A percentile compares a stretch with the other conserved stretches of the same genome.
Evolutionary conservation across 169 alveolate species (phyloP).

Genomic region (Plasmodium berghei): DNA sequence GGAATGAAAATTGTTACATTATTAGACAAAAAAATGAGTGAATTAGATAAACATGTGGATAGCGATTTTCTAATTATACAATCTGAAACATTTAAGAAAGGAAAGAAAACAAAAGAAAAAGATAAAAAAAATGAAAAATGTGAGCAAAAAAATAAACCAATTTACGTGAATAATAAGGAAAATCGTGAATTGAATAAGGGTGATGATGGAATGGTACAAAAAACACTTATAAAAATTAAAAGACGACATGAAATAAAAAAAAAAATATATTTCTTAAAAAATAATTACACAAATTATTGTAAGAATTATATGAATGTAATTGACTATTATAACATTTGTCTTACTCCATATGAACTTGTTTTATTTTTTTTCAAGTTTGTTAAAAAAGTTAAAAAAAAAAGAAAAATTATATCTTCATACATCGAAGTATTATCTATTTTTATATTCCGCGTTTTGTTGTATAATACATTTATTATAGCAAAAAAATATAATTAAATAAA

Average conservation of each 20-base stretch:
- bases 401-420: conserved; percentile 30
- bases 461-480: conserved; percentile 27
- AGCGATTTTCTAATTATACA: not conserved
- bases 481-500: conserved; percentile 17
- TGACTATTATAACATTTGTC: conserved; percentile 28
- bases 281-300: conserved; percentile 10
- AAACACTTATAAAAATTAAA: conserved; percentile 19
- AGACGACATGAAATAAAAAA: conserved; percentile 15
- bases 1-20: not conserved
- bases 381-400: conserved; percentile 21
- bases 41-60: conserved; percentile 7
- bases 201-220: too few species aligned
- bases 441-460: conserved; percentile 40
- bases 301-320: conserved; percentile 60
- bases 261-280: conserved; percentile 4
- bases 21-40: conserved; percentile 31
- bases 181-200: not conserved
- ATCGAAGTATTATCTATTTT: conserved; percentile 38
- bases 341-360: conserved; percentile 56
- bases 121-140: not conserved
- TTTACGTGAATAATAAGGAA: conserved; percentile 3
- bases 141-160: not conserved
- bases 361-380: conserved; percentile 65
- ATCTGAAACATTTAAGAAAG: not conserved
- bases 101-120: conserved; percentile 17